Evolutionary conservation across 768 basidiomycete genomes (phyloP), one percentile per base, ranked within the genome.

Genomic region (Trametes gibbosa): DNA sequence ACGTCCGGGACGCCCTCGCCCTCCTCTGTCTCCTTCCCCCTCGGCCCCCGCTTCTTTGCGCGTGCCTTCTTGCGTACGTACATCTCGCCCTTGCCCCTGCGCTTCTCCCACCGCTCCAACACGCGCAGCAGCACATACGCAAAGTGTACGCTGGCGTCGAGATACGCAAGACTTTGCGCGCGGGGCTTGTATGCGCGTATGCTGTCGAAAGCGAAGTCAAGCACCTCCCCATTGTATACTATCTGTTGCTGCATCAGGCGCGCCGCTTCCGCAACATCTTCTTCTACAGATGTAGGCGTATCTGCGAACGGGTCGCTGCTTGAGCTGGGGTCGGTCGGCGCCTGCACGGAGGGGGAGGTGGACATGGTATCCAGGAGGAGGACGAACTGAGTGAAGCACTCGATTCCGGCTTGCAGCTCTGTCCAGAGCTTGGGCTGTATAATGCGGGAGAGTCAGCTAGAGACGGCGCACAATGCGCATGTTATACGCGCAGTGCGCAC

Each of bases 191-290:
- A 98, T 24, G 78, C 76, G 48, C 83, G 78, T 49, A 98, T 72
- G 54, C 90, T 87, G 24, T 89, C 87, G 43, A 95, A 76, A 0
- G 94, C 83, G 23, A 94, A 84, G 65, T 98, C 95, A 53, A 98
- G 84, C 17, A 95, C 86, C 63, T 98, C 94, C 34, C 92, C 95
- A 66, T 95, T 95, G 76, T 98, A 98, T 67, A 98, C 89, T 24
- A 99, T 77, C 70, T 97, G 92, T 63, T 93, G 85, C 66, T 94
- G 91, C 1, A 98, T 78, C 19, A 88, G 76, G 54, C 85, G 85
- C 49, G 95, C 90, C 24, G 89, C 87, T 35, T 96, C 93, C 43
- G 77, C 75, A 62, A 93, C 78, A 37, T 59, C 62, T 19, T 56
- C 58, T 21, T 56, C 57, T 12, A 48, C 51, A 10, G 34, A 29